A percentile compares a stretch with the other conserved stretches of the same genome.
phyloP scores from a whole-genome alignment of 2,329 filamentous ascomycete species.

The Bisporella sp. region DNA sequence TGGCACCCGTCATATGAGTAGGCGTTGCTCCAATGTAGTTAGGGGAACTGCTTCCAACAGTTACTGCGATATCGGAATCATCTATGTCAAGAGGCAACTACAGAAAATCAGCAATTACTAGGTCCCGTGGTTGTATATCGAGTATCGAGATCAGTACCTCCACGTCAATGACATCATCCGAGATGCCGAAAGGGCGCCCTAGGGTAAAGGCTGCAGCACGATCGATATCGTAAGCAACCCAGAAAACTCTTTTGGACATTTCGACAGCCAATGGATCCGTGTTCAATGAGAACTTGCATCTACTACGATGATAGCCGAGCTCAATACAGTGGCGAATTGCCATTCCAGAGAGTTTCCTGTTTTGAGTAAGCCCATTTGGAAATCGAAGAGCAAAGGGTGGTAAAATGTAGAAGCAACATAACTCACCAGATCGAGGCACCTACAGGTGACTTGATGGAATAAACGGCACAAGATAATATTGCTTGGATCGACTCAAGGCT shows the following conservation, averaged over 20 bases:
- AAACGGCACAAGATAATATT: slow-evolving; percentile 23
- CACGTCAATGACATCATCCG: not conserved
- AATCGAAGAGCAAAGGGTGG: not conserved
- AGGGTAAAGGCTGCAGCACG: slow-evolving; percentile 26
- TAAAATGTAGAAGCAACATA: slow-evolving; percentile 25
- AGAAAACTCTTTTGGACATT: slow-evolving; percentile 28
- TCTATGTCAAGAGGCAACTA: not conserved
- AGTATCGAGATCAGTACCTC: not conserved
- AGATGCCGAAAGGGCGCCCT: slow-evolving; percentile 24
- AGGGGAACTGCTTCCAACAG: not conserved
- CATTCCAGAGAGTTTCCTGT: slow-evolving; percentile 28
- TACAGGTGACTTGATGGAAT: slow-evolving; percentile 17
- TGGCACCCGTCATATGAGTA: not conserved
- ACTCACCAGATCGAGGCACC: slow-evolving; percentile 23
- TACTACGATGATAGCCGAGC: slow-evolving; percentile 29
- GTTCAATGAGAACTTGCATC: slow-evolving; percentile 7
- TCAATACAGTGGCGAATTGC: slow-evolving; percentile 30
- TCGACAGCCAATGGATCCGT: slow-evolving; percentile 19
- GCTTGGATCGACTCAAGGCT: slow-evolving; percentile 21
- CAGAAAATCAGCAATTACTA: not conserved
- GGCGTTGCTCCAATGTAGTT: not conserved
- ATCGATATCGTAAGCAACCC: slow-evolving; percentile 29
- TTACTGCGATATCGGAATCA: not conserved
- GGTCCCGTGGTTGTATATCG: not conserved
- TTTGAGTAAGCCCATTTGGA: not conserved